Base-by-base conservation (phyloP, 2,329 filamentous ascomycete species). In the Acrodontium crateriforme region DNA sequence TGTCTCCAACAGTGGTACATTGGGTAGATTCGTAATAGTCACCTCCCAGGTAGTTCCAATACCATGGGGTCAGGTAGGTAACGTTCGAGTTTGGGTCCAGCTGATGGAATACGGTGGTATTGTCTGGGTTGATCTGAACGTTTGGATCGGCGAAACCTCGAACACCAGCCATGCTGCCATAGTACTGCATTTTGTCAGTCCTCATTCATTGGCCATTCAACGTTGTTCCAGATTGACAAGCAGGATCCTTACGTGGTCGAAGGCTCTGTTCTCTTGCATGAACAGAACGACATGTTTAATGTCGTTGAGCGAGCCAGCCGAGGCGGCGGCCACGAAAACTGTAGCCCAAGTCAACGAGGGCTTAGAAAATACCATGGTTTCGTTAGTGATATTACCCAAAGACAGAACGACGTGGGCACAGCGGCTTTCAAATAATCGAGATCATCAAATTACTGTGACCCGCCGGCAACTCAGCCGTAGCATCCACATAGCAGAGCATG, bases 231-330 rank as follows among this genome's bases (percentile, higher is more conserved):
- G n/a, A n/a, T n/a, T n/a, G n/a, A n/a, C n/a, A n/a, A n/a, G n/a
- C n/a, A n/a, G n/a, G n/a, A n/a, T n/a, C n/a, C n/a, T n/a, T n/a
- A n/a, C n/a, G 52, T 68, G 52, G 24, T 52, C 52, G 36, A 58
- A 60, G 3, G 56, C 56, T 22, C 59, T 45, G 30, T 62, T 62
- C 36, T 62, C 63, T 41, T 69, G 65, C 65, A 70, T 70, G 47
- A 69, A 69, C 8, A 69, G 58, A 8, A 69, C 58, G 16, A 69
- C 65, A 63, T 71, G 66, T 14, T 69, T 56, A 32, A 70, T 64
- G 31, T 69, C 65, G 15, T 53, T 36, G 15, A 42, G 33, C 10
- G 33, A 33, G 14, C 41, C 41, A 15, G 41, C 36, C n/a, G 10
- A 24, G 2, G 20, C 37, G n/a, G n/a, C n/a, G n/a, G 29, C 23